Base-by-base conservation (phyloP, 2,329 filamentous ascomycete genomes). In the Aureobasidium uvarum region DNA sequence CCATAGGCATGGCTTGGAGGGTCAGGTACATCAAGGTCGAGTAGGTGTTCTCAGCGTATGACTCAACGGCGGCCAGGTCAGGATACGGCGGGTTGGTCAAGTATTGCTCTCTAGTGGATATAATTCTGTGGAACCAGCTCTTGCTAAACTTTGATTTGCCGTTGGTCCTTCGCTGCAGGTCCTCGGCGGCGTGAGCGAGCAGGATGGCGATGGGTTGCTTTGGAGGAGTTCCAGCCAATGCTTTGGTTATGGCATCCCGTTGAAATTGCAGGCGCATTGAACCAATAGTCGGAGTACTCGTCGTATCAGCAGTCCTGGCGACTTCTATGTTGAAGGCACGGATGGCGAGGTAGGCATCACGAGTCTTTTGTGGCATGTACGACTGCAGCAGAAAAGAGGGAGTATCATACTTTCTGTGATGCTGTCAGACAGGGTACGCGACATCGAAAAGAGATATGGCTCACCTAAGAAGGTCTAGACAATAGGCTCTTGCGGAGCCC, bases 211-310 rank as follows among this genome's bases (percentile, higher is more conserved):
- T 91, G 25, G 95, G 95, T 75, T 99, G 93, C 72, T 92, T 91
- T 1, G 93, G 92, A 1, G 95, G 93, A 0, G 82, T 81, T 38
- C 89, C 90, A 1, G 89, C 83, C 67, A 97, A 89, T 1, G 91
- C 89, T 67, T 89, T 88, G 63, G 89, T 85, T 60, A 99, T 81
- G 5, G 91, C 87, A 71, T 98, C 93, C 58, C 91, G 86, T 91
- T 95, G 98, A 81, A 98, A 98, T 76, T 96, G 91, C 77, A 96
- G 89, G 69, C 95, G 92, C 83, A 98, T 87, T 62, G 88, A 83
- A 58, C 92, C 94, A 67, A 98, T 90, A 4, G 89, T 89, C n/a
- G 90, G 86, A 67, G 90, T 95, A 54, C 91, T 95, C 23, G 95
- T 93, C 14, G 90, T 87, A 77, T 98, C 94, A 66, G 95, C 92